Base-by-base conservation (phyloP, 1,284 basidiomycete genomes). In the Malassezia brasiliensis region DNA sequence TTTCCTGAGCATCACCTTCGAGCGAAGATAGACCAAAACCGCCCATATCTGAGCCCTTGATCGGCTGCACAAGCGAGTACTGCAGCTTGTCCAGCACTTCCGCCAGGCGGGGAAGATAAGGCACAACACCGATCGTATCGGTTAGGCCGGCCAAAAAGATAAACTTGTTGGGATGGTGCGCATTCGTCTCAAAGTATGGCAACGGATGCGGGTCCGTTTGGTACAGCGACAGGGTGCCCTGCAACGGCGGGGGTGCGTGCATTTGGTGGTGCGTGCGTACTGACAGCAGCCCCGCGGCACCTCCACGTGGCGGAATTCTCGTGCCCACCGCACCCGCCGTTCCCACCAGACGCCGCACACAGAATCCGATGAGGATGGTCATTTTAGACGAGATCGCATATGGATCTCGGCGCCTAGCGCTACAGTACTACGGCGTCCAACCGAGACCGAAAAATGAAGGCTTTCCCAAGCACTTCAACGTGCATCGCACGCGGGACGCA, bases 1-100 rank as follows among this genome's bases (percentile, higher is more conserved):
- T 52, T 48, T 73, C 70, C 22, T 67, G 66, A 8, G 70, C 67
- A 59, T 73, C 70, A 8, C 64, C 67, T 34, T 73, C 68, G 6
- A 72, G 56, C 6, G 61, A 64, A 15, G 59, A 60, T 10, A 52
- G 52, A 2, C 69, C 69, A 20, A 61, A 72, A 1, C 70, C 70
- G 12, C 69, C 63, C n/a, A 69, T 35, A n/a, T 63, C 59, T 28
- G 60, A 65, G 11, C 62, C 58, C 31, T 69, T 56, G 36, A 65
- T 62, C 2, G 66, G 67, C 34, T 63, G 62, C 3, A 72, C 61
- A 5, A 72, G 56, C 30, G 62, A 60, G 32, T 61, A 69, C n/a
- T 52, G 53, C 20, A 59, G 50, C 5, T 38, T 30, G 37, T 47
- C 53, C 6, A 65, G 45, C 5, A 31, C 28, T 3, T 31, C 20